Percentiles rank a stretch among this genome's conserved stretches.
phyloP scores from a whole-genome alignment of 192 early-diverging fungal genomes.

The Rhizoclosmatium sp. region DNA sequence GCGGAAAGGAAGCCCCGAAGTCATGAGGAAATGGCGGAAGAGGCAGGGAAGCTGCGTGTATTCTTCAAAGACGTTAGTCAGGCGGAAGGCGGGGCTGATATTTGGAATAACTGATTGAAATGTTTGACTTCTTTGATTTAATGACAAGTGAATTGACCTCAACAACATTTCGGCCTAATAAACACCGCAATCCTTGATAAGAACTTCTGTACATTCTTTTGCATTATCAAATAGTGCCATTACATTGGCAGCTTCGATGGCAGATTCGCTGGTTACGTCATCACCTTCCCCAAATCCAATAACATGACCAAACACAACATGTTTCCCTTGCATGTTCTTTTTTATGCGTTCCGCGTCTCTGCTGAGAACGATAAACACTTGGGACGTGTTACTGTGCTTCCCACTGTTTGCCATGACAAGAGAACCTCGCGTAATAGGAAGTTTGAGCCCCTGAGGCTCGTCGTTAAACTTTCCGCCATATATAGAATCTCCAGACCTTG shows the following conservation, averaged over 20 bases:
- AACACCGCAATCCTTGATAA: conserved; percentile 40
- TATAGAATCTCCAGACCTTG: conserved; percentile 71
- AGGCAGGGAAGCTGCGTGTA: conserved; percentile 60
- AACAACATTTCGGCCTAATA: neutral
- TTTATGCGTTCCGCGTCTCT: conserved; percentile 28
- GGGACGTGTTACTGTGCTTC: conserved; percentile 73
- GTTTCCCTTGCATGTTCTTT: conserved; percentile 59
- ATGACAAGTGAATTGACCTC: neutral
- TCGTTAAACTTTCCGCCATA: conserved; percentile 85
- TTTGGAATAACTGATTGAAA: neutral
- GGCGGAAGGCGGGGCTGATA: conserved; percentile 10
- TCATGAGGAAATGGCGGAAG: conserved; percentile 79
- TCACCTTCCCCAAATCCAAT: conserved; percentile 23
- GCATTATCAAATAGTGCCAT: conserved; percentile 35
- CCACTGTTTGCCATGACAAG: conserved; percentile 91
- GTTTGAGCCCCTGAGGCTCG: conserved; percentile 53
- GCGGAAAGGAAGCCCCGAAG: conserved; percentile 73
- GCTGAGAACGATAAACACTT: conserved; percentile 86
- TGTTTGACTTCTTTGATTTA: neutral
- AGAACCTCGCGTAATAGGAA: conserved; percentile 64
- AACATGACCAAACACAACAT: conserved; percentile 69
- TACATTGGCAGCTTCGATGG: conserved; percentile 16
- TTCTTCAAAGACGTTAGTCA: conserved; percentile 45
- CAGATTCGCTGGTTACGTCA: neutral
- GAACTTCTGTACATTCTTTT: conserved; percentile 30